Percentiles rank a stretch among this genome's conserved stretches.
Conservation (phyloP, 2,329 filamentous ascomycete species). For the Apiospora marii region DNA sequence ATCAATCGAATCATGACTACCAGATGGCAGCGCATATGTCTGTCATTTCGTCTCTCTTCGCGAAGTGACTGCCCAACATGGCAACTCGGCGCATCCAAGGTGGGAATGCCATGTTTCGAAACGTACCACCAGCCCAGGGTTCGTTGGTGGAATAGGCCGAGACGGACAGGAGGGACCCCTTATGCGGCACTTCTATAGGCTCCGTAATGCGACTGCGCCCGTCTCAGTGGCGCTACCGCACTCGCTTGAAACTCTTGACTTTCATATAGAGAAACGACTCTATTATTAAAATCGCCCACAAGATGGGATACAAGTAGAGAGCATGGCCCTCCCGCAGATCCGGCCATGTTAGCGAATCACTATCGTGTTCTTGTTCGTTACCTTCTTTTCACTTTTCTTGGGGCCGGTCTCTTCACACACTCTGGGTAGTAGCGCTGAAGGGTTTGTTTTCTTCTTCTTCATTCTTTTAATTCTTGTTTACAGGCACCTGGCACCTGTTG, state of each 20-base stretch:
- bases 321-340: neutral
- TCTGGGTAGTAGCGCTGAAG: neutral
- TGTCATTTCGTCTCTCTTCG: neutral
- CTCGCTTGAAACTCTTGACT: neutral
- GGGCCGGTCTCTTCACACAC: neutral
- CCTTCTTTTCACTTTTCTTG: neutral
- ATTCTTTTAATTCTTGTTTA: neutral
- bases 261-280: neutral
- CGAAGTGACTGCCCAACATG: neutral
- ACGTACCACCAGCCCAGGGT: neutral
- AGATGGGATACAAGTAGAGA: constrained; percentile 2
- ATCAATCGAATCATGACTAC: neutral
- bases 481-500: neutral
- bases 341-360: neutral
- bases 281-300: neutral
- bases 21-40: neutral
- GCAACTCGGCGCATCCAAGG: neutral
- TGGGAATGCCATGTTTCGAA: constrained; percentile 6
- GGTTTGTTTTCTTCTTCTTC: neutral
- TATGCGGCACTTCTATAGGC: neutral
- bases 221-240: neutral
- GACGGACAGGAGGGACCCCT: neutral
- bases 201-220: neutral
- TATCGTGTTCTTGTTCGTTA: neutral
- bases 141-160: neutral